Evolutionary conservation across 371 early-diverging fungal species (phyloP).

Genomic region (Saksenaea oblongispora): DNA sequence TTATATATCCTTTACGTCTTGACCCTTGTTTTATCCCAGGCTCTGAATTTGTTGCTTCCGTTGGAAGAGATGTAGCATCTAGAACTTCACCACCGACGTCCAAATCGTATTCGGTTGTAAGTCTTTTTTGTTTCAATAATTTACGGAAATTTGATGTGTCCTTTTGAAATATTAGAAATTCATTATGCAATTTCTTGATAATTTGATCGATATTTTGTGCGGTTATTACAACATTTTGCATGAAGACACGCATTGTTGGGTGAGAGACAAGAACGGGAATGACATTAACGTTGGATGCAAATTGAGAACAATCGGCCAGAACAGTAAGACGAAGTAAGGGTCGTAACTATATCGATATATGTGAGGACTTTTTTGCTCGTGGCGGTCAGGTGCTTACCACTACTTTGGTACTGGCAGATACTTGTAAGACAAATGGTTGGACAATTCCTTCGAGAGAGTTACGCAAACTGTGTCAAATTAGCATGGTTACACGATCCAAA

Average conservation of each 20-base stretch:
- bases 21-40: not conserved
- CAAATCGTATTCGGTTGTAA: slow-evolving; percentile 46
- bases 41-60: not conserved
- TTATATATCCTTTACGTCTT: not conserved
- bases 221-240: slow-evolving; percentile 66
- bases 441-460: slow-evolving; percentile 45
- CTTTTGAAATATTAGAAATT: slow-evolving; percentile 64
- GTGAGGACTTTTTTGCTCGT: not conserved
- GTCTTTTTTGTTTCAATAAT: slow-evolving; percentile 37
- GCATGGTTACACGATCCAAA: slow-evolving; percentile 11
- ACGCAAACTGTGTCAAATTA: slow-evolving; percentile 21
- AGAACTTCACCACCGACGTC: slow-evolving; percentile 50
- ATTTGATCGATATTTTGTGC: slow-evolving; percentile 52
- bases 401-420: slow-evolving; percentile 30
- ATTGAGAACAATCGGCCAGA: slow-evolving; percentile 74
- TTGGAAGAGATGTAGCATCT: slow-evolving; percentile 28
- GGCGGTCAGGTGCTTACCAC: slow-evolving; percentile 23
- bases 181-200: slow-evolving; percentile 52
- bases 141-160: slow-evolving; percentile 60
- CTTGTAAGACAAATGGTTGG: slow-evolving; percentile 49
- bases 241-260: slow-evolving; percentile 69
- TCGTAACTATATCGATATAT: slow-evolving; percentile 22
- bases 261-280: slow-evolving; percentile 59
- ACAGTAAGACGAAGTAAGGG: slow-evolving; percentile 69
- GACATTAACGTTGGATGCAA: slow-evolving; percentile 64